Evolutionary conservation across 805 yeast species (phyloP).

Genomic region (Candida succiphila): DNA sequence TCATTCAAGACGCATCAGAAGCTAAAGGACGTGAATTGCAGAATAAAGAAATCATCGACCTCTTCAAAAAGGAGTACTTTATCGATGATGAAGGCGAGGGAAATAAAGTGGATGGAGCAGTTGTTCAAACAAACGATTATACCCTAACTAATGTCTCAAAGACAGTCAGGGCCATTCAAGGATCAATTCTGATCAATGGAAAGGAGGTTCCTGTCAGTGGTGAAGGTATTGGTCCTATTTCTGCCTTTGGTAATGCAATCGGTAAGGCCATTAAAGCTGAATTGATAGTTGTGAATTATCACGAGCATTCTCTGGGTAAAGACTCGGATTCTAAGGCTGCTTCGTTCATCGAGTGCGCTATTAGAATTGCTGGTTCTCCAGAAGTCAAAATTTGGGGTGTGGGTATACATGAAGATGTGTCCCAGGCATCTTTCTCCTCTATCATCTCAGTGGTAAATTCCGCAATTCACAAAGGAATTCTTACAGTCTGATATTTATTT

Average conservation of each 20-base stretch:
- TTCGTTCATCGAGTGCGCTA: constrained; percentile 49
- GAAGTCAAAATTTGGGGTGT: constrained; percentile 37
- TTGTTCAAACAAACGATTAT: constrained; percentile 17
- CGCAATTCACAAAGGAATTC: constrained; percentile 1
- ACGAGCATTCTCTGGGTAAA: constrained; percentile 72
- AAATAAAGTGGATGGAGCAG: constrained; percentile 9
- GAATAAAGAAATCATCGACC: constrained; percentile 49
- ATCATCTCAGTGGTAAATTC: constrained; percentile 36
- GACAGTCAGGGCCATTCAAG: constrained; percentile 33
- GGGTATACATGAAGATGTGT: constrained; percentile 47
- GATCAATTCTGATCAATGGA: constrained; percentile 38
- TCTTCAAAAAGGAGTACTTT: constrained; percentile 54
- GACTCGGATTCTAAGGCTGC: constrained; percentile 70
- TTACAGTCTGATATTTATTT: neutral
- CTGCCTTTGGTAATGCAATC: constrained; percentile 61
- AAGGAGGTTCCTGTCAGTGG: constrained; percentile 36
- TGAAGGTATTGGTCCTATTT: constrained; percentile 74
- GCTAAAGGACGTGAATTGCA: constrained; percentile 61
- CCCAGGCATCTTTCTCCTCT: constrained; percentile 44
- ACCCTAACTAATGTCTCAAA: constrained; percentile 22
- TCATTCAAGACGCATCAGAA: constrained; percentile 66
- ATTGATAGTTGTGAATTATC: constrained; percentile 58
- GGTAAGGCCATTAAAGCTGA: constrained; percentile 34
- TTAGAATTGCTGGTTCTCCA: constrained; percentile 14
- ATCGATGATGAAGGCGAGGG: constrained; percentile 22